Evolutionary conservation across 1,139 yeast genomes (phyloP).

Genomic region (Candida sp.): DNA sequence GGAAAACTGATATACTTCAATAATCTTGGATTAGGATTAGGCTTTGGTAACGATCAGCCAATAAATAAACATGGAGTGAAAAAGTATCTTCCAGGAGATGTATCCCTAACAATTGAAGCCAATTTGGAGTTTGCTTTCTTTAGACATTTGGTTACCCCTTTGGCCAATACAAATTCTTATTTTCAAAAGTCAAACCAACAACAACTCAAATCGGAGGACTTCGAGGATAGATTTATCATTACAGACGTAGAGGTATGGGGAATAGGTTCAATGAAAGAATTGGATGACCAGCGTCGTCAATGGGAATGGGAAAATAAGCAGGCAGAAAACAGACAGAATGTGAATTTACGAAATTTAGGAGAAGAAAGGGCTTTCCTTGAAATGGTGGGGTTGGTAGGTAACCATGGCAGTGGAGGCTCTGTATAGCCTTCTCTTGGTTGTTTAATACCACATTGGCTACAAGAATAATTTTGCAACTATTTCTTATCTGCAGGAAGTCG

Average conservation of each 20-base stretch:
- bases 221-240: conserved; percentile 69
- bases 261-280: conserved; percentile 71
- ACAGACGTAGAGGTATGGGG: conserved; percentile 92
- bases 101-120: conserved; percentile 74
- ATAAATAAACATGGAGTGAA: conserved; percentile 39
- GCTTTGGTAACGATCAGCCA: conserved; percentile 73
- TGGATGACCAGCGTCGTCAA: conserved; percentile 68
- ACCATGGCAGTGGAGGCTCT: conserved; percentile 56
- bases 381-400: conserved; percentile 88
- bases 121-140: conserved; percentile 80
- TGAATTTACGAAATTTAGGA: conserved; percentile 62
- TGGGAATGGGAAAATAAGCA: conserved; percentile 95
- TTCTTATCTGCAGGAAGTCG: background rate
- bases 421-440: conserved; percentile 7
- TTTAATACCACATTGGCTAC: background rate
- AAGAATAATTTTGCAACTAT: background rate
- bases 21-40: conserved; percentile 73
- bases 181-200: conserved; percentile 24
- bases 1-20: conserved; percentile 56
- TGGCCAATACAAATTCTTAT: conserved; percentile 19
- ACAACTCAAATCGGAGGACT: conserved; percentile 29
- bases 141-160: conserved; percentile 52
- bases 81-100: conserved; percentile 56
- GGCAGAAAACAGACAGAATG: conserved; percentile 71
- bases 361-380: conserved; percentile 87